Base-by-base conservation (phyloP, 495 filamentous ascomycete genomes). In the Aspergillus diversus region DNA sequence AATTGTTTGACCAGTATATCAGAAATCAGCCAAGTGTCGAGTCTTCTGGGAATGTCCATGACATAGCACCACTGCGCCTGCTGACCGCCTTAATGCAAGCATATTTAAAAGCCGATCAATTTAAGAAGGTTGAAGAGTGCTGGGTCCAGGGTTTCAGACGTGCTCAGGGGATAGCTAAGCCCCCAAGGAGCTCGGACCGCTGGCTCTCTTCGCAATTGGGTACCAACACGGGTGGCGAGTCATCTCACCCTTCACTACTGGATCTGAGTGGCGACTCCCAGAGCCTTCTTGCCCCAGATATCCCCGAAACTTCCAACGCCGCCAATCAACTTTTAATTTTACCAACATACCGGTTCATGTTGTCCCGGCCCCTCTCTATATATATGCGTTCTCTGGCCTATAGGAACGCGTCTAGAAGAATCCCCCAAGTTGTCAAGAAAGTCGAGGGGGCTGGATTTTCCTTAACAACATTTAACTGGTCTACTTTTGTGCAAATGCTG, bases 81-180 rank as follows among this genome's bases (percentile, higher is more conserved):
- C 73, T 94, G 12, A 80, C 81, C 55, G 81, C 86, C 8, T 71
- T 92, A 32, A 93, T 95, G 89, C 69, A 79, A 3, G 76, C 83
- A 5, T 80, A 90, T 68, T 71, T 84, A 27, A 75, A 80, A 37
- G 84, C 84, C 21, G 68, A 75, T 8, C 77, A 89, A 35, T 81
- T 83, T 60, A 75, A 83, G 31, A 81, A 84, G 49, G 86, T 93
- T 32, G 82, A 84, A 53, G 70, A 83, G 60, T 89, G 81, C 43
- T 96, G 92, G 92, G 60, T 84, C 5, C 71, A 90, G 32, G 80
- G 85, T 6, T 75, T 88, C 33, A 64, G 77, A 32, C 78, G 81
- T 60, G 83, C 86, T 5, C 77, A 77, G 37, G 72, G 74, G 37
- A 68, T 84, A 54, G 83, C 77, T 11, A 66, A 59, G 32, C 67